phyloP scores from a whole-genome alignment of 2,329 filamentous ascomycete species.

The Sphaceloma murrayae region DNA sequence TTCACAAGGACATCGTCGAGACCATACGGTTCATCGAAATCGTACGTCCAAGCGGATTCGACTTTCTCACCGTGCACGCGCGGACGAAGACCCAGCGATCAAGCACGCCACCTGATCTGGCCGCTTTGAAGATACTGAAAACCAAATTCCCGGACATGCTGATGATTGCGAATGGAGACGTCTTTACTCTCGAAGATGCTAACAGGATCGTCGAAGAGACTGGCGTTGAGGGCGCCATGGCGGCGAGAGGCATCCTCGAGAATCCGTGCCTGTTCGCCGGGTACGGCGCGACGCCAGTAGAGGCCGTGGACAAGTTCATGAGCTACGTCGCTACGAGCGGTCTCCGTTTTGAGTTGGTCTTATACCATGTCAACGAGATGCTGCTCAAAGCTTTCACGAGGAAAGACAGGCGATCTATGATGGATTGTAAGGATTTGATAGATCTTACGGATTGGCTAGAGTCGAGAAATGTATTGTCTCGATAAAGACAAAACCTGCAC shows the following conservation, averaged over 20 bases:
- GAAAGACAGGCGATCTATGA: conserved; percentile 45
- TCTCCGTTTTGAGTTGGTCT: conserved; percentile 41
- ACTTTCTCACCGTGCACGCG: conserved; percentile 63
- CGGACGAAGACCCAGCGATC: conserved; percentile 54
- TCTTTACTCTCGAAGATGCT: conserved; percentile 46
- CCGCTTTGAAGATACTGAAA: conserved; percentile 49
- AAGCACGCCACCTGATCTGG: conserved; percentile 51
- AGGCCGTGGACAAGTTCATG: conserved; percentile 55
- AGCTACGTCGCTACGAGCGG: conserved; percentile 43
- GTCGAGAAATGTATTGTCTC: conserved; percentile 21
- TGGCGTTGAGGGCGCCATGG: conserved; percentile 50
- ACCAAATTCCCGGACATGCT: conserved; percentile 46
- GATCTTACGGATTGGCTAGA: conserved; percentile 30
- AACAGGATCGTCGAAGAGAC: conserved; percentile 27
- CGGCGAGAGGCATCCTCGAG: conserved; percentile 56
- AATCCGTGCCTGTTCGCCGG: conserved; percentile 59
- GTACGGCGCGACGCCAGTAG: conserved; percentile 49
- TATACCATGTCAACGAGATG: conserved; percentile 62
- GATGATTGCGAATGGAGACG: conserved; percentile 59
- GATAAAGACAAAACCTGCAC: not conserved
- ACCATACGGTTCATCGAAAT: conserved; percentile 54
- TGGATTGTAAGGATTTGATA: conserved; percentile 35
- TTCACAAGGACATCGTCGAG: conserved; percentile 47
- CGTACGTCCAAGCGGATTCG: conserved; percentile 51
- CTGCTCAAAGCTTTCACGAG: conserved; percentile 47